Conservation (phyloP, 192 early-diverging fungal species). For the Podila epicladia region DNA sequence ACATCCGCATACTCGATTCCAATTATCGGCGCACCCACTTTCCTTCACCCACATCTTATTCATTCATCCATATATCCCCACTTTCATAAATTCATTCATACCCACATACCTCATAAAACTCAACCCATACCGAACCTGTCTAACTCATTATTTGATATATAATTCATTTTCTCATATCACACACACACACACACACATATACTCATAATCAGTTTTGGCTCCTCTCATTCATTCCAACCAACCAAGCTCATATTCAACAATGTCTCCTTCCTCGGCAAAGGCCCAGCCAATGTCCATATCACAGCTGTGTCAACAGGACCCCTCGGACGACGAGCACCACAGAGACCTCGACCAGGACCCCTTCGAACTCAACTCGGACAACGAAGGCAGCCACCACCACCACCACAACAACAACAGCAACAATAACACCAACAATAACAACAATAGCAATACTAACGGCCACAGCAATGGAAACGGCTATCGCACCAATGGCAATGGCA, state of each 20-base stretch:
- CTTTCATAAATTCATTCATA: not conserved
- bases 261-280: conserved; percentile 48
- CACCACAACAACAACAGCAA: not conserved
- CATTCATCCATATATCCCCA: not conserved
- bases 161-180: not conserved
- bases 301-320: conserved; percentile 38
- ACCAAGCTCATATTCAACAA: not conserved
- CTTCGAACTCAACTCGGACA: conserved; percentile 30
- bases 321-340: conserved; percentile 25
- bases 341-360: conserved; percentile 37
- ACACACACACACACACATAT: not conserved
- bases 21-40: not conserved
- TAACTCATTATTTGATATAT: not conserved
- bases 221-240: not conserved
- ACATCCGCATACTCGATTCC: not conserved
- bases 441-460: not conserved
- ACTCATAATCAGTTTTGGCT: not conserved
- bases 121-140: not conserved
- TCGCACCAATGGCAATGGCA: not conserved
- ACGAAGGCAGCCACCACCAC: not conserved
- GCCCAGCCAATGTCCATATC: conserved; percentile 53
- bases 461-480: not conserved
- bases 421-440: not conserved
- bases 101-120: not conserved
- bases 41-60: not conserved